Percentiles rank a stretch among this genome's conserved stretches.
Conservation (phyloP, 2,329 filamentous ascomycete species). For the Colletotrichum theobromicola region DNA sequence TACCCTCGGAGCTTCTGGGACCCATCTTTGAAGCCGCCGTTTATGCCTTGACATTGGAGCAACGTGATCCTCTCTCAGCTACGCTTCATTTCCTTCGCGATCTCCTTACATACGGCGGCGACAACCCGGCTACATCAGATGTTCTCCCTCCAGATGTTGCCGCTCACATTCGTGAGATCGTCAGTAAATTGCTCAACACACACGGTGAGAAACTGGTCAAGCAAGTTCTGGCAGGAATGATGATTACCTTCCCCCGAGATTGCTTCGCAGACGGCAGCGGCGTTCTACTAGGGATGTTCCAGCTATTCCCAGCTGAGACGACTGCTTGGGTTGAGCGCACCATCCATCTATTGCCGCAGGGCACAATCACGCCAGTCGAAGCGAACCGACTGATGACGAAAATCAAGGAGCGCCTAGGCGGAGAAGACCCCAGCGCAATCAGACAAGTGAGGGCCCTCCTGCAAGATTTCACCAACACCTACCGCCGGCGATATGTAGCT, state of each 20-base stretch:
- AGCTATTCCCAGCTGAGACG: conserved; percentile 81
- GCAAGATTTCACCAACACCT: conserved; percentile 96
- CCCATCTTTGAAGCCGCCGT: conserved; percentile 88
- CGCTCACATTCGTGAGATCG: conserved; percentile 72
- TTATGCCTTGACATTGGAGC: conserved; percentile 85
- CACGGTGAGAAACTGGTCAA: conserved; percentile 84
- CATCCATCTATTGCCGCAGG: conserved; percentile 80
- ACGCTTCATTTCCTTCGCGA: conserved; percentile 94
- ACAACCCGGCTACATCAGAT: conserved; percentile 70
- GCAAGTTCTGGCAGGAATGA: conserved; percentile 94
- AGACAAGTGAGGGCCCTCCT: conserved; percentile 83
- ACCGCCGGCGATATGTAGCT: conserved; percentile 92
- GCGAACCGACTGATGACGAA: conserved; percentile 80
- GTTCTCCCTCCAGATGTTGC: conserved; percentile 63
- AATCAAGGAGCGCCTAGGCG: conserved; percentile 78
- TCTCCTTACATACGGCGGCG: conserved; percentile 84
- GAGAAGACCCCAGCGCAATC: conserved; percentile 63
- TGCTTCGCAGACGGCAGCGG: conserved; percentile 95
- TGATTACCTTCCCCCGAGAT: conserved; percentile 97
- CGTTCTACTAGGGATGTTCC: conserved; percentile 88
- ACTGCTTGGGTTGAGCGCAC: conserved; percentile 84
- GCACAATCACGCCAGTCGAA: conserved; percentile 81
- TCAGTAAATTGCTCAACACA: conserved; percentile 72
- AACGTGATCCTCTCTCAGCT: conserved; percentile 88
- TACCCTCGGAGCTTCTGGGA: conserved; percentile 78